Percentiles rank a stretch among this genome's conserved stretches.
These are phyloP conservation scores for Fibroporia radiculosa DNA, from an alignment of 768 basidiomycete genomes.

Conservation along the genomic window DNA sequence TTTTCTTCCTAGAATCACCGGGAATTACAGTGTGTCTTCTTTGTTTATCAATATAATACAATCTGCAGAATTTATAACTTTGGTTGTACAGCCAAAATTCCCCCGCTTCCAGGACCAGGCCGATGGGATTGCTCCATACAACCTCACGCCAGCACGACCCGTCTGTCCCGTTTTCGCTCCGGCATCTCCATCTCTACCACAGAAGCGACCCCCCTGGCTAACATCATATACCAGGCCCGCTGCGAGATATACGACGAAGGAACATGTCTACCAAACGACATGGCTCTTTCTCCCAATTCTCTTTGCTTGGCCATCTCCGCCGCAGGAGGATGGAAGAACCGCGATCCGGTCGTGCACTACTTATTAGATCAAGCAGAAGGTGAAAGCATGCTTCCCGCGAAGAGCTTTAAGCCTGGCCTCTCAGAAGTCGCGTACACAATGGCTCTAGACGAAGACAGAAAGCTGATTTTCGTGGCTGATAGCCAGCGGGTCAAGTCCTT, in stretches of 20 bases:
- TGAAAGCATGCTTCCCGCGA: neutral
- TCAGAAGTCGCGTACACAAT: constrained; percentile 13
- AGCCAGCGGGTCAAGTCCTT: constrained; percentile 30
- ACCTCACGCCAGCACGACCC: constrained; percentile 24
- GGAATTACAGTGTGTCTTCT: neutral
- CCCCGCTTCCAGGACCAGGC: constrained; percentile 5
- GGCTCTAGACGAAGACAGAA: constrained; percentile 6
- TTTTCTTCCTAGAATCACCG: neutral
- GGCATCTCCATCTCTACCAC: constrained; percentile 13
- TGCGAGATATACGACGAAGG: constrained; percentile 22
- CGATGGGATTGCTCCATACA: constrained; percentile 17
- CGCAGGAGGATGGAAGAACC: constrained; percentile 28
- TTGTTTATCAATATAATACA: neutral
- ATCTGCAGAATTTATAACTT: neutral
- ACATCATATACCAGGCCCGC: constrained; percentile 28
- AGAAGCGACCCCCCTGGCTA: constrained; percentile 17
- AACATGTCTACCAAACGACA: constrained; percentile 12
- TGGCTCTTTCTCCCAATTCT: constrained; percentile 17
- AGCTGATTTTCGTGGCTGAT: constrained; percentile 30
- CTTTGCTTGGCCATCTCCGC: constrained; percentile 18
- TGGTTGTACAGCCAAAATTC: neutral
- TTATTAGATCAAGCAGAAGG: constrained; percentile 10
- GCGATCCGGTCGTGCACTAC: constrained; percentile 22
- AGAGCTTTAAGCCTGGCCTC: constrained; percentile 15
- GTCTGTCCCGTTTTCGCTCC: constrained; percentile 27